Conservation (phyloP, 768 basidiomycete species). For the Terana coerulea region DNA sequence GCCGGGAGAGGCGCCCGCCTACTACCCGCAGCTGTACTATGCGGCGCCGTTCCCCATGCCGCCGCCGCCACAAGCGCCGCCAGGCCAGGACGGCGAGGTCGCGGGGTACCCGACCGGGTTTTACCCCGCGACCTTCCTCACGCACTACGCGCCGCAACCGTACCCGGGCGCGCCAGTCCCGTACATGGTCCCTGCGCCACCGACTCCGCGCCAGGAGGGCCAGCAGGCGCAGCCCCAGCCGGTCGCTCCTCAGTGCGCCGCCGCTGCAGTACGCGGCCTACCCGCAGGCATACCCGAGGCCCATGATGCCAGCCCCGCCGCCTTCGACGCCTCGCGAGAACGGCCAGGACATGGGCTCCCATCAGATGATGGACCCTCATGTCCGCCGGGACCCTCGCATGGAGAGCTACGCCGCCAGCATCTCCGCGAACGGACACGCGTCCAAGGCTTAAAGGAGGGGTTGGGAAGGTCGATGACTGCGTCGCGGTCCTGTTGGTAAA, state of each 20-base stretch:
- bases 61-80: slow-evolving; percentile 35
- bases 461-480: no score
- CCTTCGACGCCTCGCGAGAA: slow-evolving; percentile 4
- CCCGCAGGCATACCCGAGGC: slow-evolving; percentile 6
- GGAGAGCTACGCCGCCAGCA: slow-evolving; percentile 16
- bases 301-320: not conserved
- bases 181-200: slow-evolving; percentile 40
- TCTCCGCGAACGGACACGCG: slow-evolving; percentile 15
- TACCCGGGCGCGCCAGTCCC: slow-evolving; percentile 32
- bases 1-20: slow-evolving; percentile 48
- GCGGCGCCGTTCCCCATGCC: slow-evolving; percentile 36
- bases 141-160: slow-evolving; percentile 42
- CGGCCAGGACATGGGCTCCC: slow-evolving; percentile 6
- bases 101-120: slow-evolving; percentile 37
- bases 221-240: slow-evolving; percentile 1
- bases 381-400: slow-evolving; percentile 13
- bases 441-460: no score
- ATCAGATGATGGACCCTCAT: slow-evolving; percentile 5
- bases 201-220: slow-evolving; percentile 4
- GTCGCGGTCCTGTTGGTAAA: not conserved
- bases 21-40: slow-evolving; percentile 48
- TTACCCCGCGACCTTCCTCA: slow-evolving; percentile 45
- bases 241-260: slow-evolving; percentile 5
- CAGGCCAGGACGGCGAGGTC: slow-evolving; percentile 40
- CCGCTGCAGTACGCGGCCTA: slow-evolving; percentile 6